Evolutionary conservation across 2,329 filamentous ascomycete genomes (phyloP), one percentile per base, ranked within the genome.

Genomic region (Didymella sp.): DNA sequence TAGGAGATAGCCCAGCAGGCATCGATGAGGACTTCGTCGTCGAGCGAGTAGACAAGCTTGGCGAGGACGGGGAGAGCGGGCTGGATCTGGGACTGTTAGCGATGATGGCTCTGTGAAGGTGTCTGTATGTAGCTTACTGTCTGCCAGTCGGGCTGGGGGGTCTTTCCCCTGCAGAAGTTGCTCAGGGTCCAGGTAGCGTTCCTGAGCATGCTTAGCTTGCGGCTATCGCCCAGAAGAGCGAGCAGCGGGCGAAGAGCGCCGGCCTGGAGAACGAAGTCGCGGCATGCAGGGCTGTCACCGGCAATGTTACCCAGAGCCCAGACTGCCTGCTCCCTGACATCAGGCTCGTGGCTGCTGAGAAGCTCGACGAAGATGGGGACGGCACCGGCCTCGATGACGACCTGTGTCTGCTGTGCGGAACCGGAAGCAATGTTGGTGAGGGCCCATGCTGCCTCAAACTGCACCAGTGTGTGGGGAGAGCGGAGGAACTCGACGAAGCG

Each of bases 131-230:
- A 6, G n/a, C 91, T 79, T 84, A 96, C 92, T 33, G 92, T 97
- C 74, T 88, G 87, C 95, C 95, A 99, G 76, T 99, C 95, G 43
- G 95, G 95, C 82, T 99, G 95, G 48, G 95, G 95, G 8, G 94
- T 97, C 87, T 99, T 99, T 80, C 95, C 95, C 84, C 95, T 92
- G 83, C 95, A 99, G 82, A 99, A 99, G 84, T 99, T 99, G 85
- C 95, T 98, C 55, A 99, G 83, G 41, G 95, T 99, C 95, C 95
- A 99, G 22, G 95, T 99, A 31, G 95, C 95, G 77, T 99, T 99
- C 68, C 95, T 87, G 49, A 99, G 88, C 95, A 99, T 99, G 85
- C 93, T 98, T 56, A 99, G 84, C 85, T 99, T 99, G 73, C 95
- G 92, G 82, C 95, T 97, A 78, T 99, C 95, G 51, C 94, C 94